Conservation (phyloP, 2,329 filamentous ascomycete genomes). For the Bipolaris sorokiniana region DNA sequence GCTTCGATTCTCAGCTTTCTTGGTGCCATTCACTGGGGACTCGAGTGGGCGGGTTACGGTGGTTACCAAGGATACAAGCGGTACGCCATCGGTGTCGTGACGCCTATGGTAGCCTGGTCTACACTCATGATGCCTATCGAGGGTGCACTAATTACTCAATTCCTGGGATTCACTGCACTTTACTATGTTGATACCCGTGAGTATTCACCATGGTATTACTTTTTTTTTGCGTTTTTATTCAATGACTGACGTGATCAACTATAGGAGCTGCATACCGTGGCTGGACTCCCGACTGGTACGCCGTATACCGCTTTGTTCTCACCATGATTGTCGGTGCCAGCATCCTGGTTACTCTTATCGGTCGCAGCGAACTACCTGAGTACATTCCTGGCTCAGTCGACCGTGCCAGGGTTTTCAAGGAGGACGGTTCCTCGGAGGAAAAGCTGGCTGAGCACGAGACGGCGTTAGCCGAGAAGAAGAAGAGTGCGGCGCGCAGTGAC, state of each 20-base stretch:
- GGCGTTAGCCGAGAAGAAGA: slow-evolving; percentile 27
- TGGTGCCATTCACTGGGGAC: slow-evolving; percentile 90
- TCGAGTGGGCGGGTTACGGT: slow-evolving; percentile 78
- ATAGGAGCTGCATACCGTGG: slow-evolving; percentile 69
- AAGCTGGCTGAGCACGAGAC: slow-evolving; percentile 42
- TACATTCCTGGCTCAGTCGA: slow-evolving; percentile 55
- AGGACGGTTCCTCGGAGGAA: slow-evolving; percentile 32
- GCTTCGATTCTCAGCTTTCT: slow-evolving; percentile 93
- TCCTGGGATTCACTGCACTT: slow-evolving; percentile 80
- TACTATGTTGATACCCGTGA: slow-evolving; percentile 77
- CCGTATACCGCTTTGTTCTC: slow-evolving; percentile 86
- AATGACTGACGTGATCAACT: background rate
- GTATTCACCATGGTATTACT: background rate
- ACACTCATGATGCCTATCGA: slow-evolving; percentile 84
- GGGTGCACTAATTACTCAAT: slow-evolving; percentile 84
- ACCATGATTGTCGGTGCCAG: slow-evolving; percentile 86
- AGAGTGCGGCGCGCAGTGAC: slow-evolving; percentile 31
- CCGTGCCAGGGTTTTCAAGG: slow-evolving; percentile 57
- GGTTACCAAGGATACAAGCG: slow-evolving; percentile 74
- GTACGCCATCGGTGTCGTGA: slow-evolving; percentile 81
- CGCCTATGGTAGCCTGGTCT: slow-evolving; percentile 85
- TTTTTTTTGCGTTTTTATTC: background rate
- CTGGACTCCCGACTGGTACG: slow-evolving; percentile 86
- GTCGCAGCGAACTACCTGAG: slow-evolving; percentile 75
- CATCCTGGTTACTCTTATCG: slow-evolving; percentile 81